A percentile compares a stretch with the other conserved stretches of the same genome.
phyloP scores from a whole-genome alignment of 441 rosid genomes.

The Bruguiera hainesii region DNA sequence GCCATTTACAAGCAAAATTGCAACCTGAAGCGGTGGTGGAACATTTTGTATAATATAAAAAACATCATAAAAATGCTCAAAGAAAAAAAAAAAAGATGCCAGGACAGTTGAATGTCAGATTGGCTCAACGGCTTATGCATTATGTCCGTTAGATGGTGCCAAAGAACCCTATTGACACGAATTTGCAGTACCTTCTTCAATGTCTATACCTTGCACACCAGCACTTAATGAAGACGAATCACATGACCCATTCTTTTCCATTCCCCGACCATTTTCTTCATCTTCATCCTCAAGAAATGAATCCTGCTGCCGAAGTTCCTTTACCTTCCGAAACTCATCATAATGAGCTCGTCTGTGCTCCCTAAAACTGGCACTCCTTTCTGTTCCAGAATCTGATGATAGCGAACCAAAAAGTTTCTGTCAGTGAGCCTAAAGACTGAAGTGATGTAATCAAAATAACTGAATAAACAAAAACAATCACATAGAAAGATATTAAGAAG shows the following conservation, averaged over 20 bases:
- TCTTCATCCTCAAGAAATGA: constrained; percentile 64
- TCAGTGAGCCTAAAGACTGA: background rate
- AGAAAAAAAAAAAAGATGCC: background rate
- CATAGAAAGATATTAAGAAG: background rate
- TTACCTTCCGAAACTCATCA: constrained; percentile 80
- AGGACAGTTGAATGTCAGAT: constrained; percentile 12
- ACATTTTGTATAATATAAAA: background rate
- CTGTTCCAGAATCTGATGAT: constrained; percentile 42
- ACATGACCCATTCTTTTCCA: constrained; percentile 20
- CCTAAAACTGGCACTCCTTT: constrained; percentile 49
- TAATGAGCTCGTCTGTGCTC: constrained; percentile 87
- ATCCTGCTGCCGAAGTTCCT: constrained; percentile 68
- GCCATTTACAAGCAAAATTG: constrained; percentile 13
- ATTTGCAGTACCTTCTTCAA: constrained; percentile 31
- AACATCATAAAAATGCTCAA: too few species aligned
- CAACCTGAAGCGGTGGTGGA: background rate
- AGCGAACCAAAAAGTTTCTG: background rate
- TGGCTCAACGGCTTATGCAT: constrained; percentile 10
- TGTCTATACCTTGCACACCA: constrained; percentile 44
- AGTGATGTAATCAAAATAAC: background rate
- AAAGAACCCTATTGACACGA: constrained; percentile 23
- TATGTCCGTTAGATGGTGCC: constrained; percentile 31
- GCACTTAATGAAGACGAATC: constrained; percentile 43
- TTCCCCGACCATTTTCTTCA: constrained; percentile 26
- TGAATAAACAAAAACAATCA: background rate